These are phyloP conservation scores for Phytophthora aleatoria DNA, from an alignment of 352 stramenopile genomes.

Conservation along the genomic window DNA sequence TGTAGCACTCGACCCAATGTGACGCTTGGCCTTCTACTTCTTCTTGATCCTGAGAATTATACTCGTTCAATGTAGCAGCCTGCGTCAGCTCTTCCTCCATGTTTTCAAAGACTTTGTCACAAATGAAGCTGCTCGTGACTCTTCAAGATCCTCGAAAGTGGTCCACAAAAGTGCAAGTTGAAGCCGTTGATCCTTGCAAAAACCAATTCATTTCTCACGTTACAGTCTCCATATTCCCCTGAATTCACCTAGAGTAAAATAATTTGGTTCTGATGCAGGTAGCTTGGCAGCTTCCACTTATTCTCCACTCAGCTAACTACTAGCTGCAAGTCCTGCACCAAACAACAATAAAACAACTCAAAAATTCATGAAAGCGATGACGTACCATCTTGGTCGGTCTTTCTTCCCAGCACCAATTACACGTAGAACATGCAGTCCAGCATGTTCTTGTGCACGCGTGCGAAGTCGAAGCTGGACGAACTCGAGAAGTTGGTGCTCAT, in stretches of 20 bases:
- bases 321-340: neutral
- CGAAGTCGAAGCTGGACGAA: conserved; percentile 23
- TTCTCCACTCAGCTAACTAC: neutral
- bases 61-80: conserved; percentile 3
- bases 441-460: conserved; percentile 23
- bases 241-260: neutral
- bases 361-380: neutral
- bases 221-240: neutral
- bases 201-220: neutral
- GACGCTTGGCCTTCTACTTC: neutral
- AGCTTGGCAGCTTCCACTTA: neutral
- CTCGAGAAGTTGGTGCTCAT: conserved; percentile 20
- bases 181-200: neutral
- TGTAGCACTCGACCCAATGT: conserved; percentile 46
- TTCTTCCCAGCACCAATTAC: neutral
- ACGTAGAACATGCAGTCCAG: conserved; percentile 28
- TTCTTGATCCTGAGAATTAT: conserved; percentile 1
- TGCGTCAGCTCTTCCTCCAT: conserved; percentile 22
- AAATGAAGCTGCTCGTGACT: neutral
- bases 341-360: conserved; percentile 1
- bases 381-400: neutral
- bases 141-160: neutral
- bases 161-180: neutral
- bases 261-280: neutral
- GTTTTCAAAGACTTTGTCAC: neutral